Base-by-base conservation (phyloP, 169 alveolate species). In the Plasmodium chabaudi region DNA sequence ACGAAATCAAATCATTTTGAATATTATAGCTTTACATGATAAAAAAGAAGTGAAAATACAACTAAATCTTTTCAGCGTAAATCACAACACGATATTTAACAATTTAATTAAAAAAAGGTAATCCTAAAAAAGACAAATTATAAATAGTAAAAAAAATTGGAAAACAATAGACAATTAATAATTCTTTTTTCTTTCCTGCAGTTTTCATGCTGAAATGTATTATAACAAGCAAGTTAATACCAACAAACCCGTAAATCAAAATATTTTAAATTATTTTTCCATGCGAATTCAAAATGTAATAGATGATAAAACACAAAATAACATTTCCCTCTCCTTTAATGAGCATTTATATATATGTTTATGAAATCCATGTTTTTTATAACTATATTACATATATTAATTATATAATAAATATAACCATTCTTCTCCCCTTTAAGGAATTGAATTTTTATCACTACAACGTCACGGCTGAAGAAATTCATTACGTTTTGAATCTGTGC, bases 381-480 rank as follows among this genome's bases (percentile, higher is more conserved):
- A 34, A 34, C 42, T 34, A 34, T 34, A 34, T 34, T 5, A 34
- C 42, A 34, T 34, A 0, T 3, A 34, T 34, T 44, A 67, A 13
- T 13, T 44, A 19, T 2, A 44, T 44, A 15, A 15, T 12, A 6
- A 17, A 19, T 7, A 9, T 7, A n/a, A 44, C 9, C 51, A 15
- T 23, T 57, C 46, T 17, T 68, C 21, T 77, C 15, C 15, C n/a
- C 61, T 17, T 70, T 9, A 46, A 79, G 89, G 89, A 79, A 17
- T 49, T 79, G 39, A 65, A 68, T 46, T 79, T 79, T 44, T 79
- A 65, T 46, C 65, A 79, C 55, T 79, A 79, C 56, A 79, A 79
- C 42, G 57, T 79, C 23, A 79, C 71, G 17, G 13, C 47, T 9
- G 82, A 79, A 65, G 82, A 79, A 53, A 79, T 79, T 39, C 82